phyloP scores from a whole-genome alignment of 2,329 filamentous ascomycete species.

The Seiridium cupressi region DNA sequence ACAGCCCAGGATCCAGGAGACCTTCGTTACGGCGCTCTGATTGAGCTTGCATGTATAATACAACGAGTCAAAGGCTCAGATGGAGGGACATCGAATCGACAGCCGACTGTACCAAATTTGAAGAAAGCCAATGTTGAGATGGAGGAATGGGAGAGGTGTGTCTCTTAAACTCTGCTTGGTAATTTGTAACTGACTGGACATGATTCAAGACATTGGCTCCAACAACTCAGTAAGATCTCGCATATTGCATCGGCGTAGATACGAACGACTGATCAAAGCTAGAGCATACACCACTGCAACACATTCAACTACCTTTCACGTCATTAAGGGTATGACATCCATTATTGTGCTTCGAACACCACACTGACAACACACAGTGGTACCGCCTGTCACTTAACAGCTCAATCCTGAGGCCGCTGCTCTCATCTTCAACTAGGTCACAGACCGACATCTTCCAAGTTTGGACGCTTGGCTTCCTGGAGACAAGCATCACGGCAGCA shows the following conservation, averaged over 20 bases:
- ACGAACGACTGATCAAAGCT: not conserved
- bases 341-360: not conserved
- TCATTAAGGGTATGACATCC: slow-evolving; percentile 4
- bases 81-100: not conserved
- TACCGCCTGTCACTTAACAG: slow-evolving; percentile 4
- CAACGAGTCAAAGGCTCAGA: not conserved
- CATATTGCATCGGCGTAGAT: not conserved
- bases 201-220: not conserved
- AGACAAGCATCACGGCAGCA: slow-evolving; percentile 1
- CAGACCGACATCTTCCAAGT: not conserved
- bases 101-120: not conserved
- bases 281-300: not conserved
- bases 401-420: not conserved
- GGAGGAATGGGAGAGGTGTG: slow-evolving; percentile 4
- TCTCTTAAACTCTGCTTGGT: not conserved
- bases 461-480: slow-evolving; percentile 1
- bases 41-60: slow-evolving; percentile 1
- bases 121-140: slow-evolving; percentile 4
- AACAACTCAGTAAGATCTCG: not conserved
- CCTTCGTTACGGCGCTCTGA: not conserved
- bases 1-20: not conserved
- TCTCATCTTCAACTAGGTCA: slow-evolving; percentile 2
- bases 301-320: slow-evolving; percentile 2
- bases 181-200: not conserved
- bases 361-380: not conserved